Evolutionary conservation across 2,329 filamentous ascomycete species (phyloP).

Genomic region (Hymenoscyphus fraxineus): DNA sequence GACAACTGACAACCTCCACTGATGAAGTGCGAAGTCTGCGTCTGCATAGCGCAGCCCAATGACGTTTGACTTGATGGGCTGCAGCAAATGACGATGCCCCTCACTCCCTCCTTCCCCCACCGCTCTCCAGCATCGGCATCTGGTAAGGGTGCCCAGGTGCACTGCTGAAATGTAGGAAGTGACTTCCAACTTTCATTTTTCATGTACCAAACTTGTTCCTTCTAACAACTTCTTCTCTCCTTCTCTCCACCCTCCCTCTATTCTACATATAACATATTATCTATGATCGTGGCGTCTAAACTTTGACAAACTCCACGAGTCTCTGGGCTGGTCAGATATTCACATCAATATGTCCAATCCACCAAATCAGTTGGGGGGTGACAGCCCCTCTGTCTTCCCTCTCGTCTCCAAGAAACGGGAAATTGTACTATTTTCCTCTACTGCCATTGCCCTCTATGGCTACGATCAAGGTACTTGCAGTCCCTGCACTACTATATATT

Average conservation of each 20-base stretch:
- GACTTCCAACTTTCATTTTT: not conserved
- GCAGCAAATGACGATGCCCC: conserved; percentile 2
- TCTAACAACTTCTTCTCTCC: not conserved
- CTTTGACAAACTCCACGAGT: not conserved
- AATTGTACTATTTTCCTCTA: conserved; percentile 39
- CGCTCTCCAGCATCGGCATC: not conserved
- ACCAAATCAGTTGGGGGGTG: conserved; percentile 26
- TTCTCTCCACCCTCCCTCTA: not conserved
- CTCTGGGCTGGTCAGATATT: not conserved
- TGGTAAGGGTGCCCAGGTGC: not conserved
- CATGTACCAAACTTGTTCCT: not conserved
- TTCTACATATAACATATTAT: not conserved
- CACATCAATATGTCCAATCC: conserved; percentile 33
- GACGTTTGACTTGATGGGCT: conserved; percentile 15
- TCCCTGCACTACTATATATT: not conserved
- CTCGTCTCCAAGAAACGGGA: conserved; percentile 35
- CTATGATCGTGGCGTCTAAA: not conserved
- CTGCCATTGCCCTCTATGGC: conserved; percentile 62
- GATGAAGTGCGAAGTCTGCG: not conserved
- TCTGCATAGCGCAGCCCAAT: conserved; percentile 7
- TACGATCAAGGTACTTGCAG: conserved; percentile 66
- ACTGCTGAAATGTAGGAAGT: not conserved
- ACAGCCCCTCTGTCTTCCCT: conserved; percentile 24
- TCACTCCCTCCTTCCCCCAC: not conserved
- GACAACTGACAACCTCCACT: too few species aligned